Evolutionary conservation across 306 rosid species (phyloP), one percentile per base, ranked within the genome.

Genomic region (Malus orientalis): DNA sequence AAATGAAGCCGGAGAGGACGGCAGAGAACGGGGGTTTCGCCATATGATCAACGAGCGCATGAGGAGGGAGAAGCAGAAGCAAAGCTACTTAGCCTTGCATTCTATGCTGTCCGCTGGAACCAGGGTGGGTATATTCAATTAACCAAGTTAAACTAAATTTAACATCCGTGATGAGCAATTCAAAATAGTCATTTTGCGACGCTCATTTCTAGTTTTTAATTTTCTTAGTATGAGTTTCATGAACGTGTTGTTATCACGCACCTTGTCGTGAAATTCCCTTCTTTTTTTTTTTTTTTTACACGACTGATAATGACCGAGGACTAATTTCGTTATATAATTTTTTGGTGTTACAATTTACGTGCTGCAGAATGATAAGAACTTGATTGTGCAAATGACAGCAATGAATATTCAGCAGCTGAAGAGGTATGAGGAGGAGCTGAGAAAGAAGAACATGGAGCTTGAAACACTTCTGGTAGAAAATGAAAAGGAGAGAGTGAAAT

Each of bases 41-140:
- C 97, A 90, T 77, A 93, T 85, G 94, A 64, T 93, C 63, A 87
- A 82, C 25, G 97, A 93, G 80, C 83, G 97, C 63, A 83, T 78
- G 87, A 87, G 97, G 61, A 85, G 97, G 63, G 91, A 89, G 79
- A 90, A 86, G 62, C 90, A 89, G 69, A 84, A 85, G 44, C 78
- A 86, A 45, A 55, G 89, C 74, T 93, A 88, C 67, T 29, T 74
- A 23, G 84, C 79, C 22, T 62, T 93, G 70, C 91, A 90, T 64
- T 85, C 96, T 29, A 57, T 90, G 40, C 83, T 93, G 70, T 92
- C 97, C 4, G 63, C 4, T 13, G 96, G 93, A 79, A 85, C 93
- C 57, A 93, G 87, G 85, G 97, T 89, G 22, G 3, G 73, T 6
- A 27, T 3, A 40, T 15, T 25, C 33, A 6, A 7, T 79, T 22